phyloP scores from a whole-genome alignment of 2,329 filamentous ascomycete species.

The Scytalidium sp. region DNA sequence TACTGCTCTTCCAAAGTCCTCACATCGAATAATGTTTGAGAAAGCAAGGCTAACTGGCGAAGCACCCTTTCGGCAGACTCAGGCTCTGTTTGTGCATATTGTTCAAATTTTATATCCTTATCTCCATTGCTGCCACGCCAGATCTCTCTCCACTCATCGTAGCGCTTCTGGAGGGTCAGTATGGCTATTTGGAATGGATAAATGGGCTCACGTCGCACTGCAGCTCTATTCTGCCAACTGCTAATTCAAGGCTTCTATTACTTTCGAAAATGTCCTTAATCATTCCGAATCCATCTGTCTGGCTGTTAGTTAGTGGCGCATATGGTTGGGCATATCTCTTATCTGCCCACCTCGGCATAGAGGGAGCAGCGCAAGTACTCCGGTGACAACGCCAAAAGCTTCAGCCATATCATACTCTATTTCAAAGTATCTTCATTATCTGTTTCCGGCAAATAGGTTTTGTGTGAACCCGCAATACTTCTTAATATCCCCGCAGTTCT shows the following conservation, averaged over 20 bases:
- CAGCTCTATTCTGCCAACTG: constrained; percentile 20
- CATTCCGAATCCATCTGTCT: constrained; percentile 20
- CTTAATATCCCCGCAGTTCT: no score
- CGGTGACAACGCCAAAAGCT: constrained; percentile 19
- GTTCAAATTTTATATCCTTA: constrained; percentile 19
- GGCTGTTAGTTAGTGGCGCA: neutral
- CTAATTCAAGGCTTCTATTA: constrained; percentile 12
- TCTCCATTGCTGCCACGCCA: constrained; percentile 19
- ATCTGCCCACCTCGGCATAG: constrained; percentile 19
- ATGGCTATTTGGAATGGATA: neutral
- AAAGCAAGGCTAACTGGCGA: constrained; percentile 17
- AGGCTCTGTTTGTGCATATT: constrained; percentile 17
- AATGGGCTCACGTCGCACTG: constrained; percentile 18
- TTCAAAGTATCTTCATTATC: neutral
- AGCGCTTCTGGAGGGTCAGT: constrained; percentile 17
- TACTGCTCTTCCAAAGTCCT: constrained; percentile 20
- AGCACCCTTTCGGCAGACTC: constrained; percentile 13
- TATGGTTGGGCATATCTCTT: neutral
- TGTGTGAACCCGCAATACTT: no score
- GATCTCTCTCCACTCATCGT: constrained; percentile 24
- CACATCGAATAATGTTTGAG: constrained; percentile 19
- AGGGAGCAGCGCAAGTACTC: constrained; percentile 18
- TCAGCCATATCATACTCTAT: constrained; percentile 12
- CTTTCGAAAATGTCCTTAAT: constrained; percentile 20
- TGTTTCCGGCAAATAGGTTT: no score